phyloP scores from a whole-genome alignment of 108 stramenopile species.

The Fragilariopsis cylindrus region DNA sequence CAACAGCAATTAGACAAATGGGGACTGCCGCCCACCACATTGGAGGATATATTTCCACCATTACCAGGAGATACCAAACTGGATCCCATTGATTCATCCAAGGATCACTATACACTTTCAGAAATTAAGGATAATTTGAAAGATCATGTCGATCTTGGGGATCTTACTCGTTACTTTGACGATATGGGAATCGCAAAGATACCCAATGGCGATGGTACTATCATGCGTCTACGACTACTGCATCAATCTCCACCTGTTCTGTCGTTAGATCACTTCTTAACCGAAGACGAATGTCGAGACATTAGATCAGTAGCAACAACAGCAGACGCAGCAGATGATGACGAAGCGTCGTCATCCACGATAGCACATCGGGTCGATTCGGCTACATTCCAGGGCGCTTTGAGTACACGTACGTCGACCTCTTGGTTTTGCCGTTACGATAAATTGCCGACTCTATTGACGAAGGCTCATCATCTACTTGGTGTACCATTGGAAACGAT shows the following conservation, averaged over 20 bases:
- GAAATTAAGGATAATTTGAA: conserved; percentile 43
- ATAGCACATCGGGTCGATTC: conserved; percentile 48
- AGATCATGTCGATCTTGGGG: conserved; percentile 48
- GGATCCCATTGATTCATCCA: conserved; percentile 29
- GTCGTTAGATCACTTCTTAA: conserved; percentile 73
- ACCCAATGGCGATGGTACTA: conserved; percentile 14
- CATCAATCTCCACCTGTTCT: conserved; percentile 77
- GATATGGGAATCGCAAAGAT: conserved; percentile 48
- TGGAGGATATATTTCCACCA: conserved; percentile 79
- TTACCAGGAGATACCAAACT: conserved; percentile 47
- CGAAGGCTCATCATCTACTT: conserved; percentile 58
- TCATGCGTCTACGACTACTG: conserved; percentile 52
- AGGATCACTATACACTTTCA: conserved; percentile 29
- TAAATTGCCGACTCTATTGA: conserved; percentile 53
- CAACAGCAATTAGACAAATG: conserved; percentile 65
- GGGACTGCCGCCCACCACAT: conserved; percentile 70
- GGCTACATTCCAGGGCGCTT: conserved; percentile 58
- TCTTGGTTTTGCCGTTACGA: conserved; percentile 77
- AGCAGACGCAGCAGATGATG: too few species aligned
- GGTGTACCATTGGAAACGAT: conserved; percentile 50
- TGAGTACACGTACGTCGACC: conserved; percentile 74
- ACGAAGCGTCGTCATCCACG: conserved; percentile 1
- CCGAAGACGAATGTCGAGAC: conserved; percentile 51
- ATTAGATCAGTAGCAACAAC: conserved; percentile 26
- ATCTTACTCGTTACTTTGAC: conserved; percentile 55